A percentile compares a stretch with the other conserved stretches of the same genome.
Evolutionary conservation across 345 rosid species (phyloP).

Genomic region (Excoecaria agallocha): DNA sequence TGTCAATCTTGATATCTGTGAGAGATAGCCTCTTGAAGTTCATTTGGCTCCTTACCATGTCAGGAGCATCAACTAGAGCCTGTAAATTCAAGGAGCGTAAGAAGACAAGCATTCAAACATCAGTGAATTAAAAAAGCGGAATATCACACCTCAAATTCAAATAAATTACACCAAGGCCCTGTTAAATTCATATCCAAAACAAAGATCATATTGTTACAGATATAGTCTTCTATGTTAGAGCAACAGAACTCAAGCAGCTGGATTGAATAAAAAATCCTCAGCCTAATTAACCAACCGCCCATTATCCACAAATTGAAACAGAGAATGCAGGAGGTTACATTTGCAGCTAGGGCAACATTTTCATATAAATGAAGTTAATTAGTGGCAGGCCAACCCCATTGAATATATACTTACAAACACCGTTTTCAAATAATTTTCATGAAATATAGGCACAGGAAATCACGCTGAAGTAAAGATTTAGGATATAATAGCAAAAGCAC

Average conservation of each 20-base stretch:
- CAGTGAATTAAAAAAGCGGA: not conserved
- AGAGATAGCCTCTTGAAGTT: constrained; percentile 91
- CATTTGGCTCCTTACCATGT: constrained; percentile 88
- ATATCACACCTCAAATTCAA: not conserved
- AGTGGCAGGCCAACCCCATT: not conserved
- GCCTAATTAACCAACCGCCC: not conserved
- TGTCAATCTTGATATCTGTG: constrained; percentile 79
- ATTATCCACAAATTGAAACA: no score
- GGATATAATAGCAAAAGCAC: no score
- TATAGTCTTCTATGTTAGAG: no score
- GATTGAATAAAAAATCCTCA: not conserved
- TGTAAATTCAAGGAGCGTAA: constrained; percentile 17
- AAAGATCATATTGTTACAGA: no score
- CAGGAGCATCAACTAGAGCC: constrained; percentile 97
- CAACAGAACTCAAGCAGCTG: no score
- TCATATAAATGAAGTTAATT: not conserved
- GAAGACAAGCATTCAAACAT: not conserved
- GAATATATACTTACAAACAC: not conserved
- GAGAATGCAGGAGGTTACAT: not conserved
- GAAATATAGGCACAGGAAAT: not conserved
- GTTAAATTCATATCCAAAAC: not conserved
- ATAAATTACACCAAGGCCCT: not conserved
- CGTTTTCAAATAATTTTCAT: no score
- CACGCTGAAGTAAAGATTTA: not conserved
- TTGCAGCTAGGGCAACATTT: not conserved